Percentiles rank a stretch among this genome's conserved stretches.
Conservation (phyloP, 768 basidiomycete species). For the Pulveroboletus ravenelii region DNA sequence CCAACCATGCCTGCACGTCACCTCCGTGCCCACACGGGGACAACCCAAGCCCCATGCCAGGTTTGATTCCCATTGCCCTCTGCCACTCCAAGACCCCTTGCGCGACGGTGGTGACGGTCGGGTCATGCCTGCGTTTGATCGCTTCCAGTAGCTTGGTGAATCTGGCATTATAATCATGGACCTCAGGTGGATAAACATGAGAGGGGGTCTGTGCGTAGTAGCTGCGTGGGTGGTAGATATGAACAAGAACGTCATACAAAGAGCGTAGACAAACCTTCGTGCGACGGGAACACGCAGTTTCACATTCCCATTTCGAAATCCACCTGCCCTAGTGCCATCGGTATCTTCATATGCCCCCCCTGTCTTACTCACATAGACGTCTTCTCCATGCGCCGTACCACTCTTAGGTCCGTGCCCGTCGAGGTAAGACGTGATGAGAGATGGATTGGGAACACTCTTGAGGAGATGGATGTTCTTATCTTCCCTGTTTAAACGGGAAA, state of each 20-base stretch:
- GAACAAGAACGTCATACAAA: not conserved
- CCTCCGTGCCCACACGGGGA: constrained; percentile 51
- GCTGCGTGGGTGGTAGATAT: constrained; percentile 35
- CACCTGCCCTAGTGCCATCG: constrained; percentile 25
- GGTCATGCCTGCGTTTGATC: constrained; percentile 94
- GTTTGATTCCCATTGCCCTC: constrained; percentile 36
- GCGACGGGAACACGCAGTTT: constrained; percentile 81
- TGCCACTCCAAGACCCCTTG: constrained; percentile 99
- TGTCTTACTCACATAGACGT: not conserved
- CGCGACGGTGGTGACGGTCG: constrained; percentile 94
- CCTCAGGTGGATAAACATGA: constrained; percentile 83
- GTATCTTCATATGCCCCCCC: constrained; percentile 14
- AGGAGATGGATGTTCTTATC: constrained; percentile 46
- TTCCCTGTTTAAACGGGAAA: constrained; percentile 38
- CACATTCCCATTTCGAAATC: constrained; percentile 49
- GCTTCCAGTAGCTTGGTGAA: constrained; percentile 85
- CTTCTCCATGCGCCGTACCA: constrained; percentile 4
- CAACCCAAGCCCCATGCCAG: constrained; percentile 27
- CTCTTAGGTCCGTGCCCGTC: constrained; percentile 31
- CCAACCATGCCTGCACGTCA: constrained; percentile 93
- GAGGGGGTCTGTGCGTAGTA: constrained; percentile 78
- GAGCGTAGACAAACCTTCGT: constrained; percentile 49
- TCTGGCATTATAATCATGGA: constrained; percentile 86
- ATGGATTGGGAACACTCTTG: constrained; percentile 77
- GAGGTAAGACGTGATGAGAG: constrained; percentile 37